Evolutionary conservation across 805 yeast species (phyloP), one percentile per base, ranked within the genome.

Genomic region (Limtongozyma cylindracea): DNA sequence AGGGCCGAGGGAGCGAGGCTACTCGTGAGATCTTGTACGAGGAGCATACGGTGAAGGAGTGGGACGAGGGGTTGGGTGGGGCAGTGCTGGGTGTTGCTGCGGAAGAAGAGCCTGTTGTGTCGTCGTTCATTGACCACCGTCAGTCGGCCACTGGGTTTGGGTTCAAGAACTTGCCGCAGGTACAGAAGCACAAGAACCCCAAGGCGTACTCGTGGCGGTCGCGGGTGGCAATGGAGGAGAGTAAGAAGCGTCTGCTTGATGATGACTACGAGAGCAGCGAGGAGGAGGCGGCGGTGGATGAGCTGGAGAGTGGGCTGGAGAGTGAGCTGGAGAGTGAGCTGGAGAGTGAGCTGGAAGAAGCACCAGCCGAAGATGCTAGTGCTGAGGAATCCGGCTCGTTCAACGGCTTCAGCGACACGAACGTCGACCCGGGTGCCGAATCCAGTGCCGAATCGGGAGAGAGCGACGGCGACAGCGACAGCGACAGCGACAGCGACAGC

Each of bases 121-220:
- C 56, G 2, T 36, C 55, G 3, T 74, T 77, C 31, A 56, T 73
- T 9, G 93, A 77, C 39, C 54, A 66, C 36, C 67, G 67, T 4
- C 74, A 72, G 1, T 32, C 51, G 16, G 80, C 78, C 1, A 45
- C 56, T 24, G 84, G 91, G 1, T 72, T 72, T 39, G 73, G 71
- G 2, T 73, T 74, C 34, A 41, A 51, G 4, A 57, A 65, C 35
- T 44, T 64, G 3, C 53, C 57, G 17, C 60, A 58, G 23, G 52
- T 61, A 6, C 47, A 45, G 18, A 47, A 42, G 27, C 20, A 31
- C 4, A 17, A 30, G 6, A 49, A 43, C 27, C 53, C 47, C 27
- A 61, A 57, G 30, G 60, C 59, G 28, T 76, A 74, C 36, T 72
- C 69, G 19, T 80, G 94, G 95, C 62, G 56, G 22, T 27, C 41